Conservation (phyloP, 495 filamentous ascomycete genomes). For the Neurospora sp. region DNA sequence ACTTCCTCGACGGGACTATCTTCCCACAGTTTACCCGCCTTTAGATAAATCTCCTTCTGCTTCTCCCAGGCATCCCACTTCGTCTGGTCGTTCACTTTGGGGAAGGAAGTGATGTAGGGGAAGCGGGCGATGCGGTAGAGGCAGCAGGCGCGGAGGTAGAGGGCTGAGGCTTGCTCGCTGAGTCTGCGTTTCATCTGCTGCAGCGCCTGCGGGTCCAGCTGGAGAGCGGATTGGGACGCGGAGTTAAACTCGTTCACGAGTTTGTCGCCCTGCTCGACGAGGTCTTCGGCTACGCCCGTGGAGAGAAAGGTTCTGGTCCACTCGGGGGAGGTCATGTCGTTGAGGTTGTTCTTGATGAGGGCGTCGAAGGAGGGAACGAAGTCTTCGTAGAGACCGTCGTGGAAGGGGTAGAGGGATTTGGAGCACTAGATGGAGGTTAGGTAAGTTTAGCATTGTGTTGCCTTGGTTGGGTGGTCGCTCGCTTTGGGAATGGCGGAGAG, state of each 20-base stretch:
- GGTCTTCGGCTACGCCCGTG: slow-evolving; percentile 32
- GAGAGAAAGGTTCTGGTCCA: slow-evolving; percentile 57
- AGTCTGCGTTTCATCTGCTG: not conserved
- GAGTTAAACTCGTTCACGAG: slow-evolving; percentile 26
- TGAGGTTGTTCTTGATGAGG: slow-evolving; percentile 49
- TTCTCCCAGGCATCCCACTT: slow-evolving; percentile 56
- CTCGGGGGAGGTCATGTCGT: slow-evolving; percentile 51
- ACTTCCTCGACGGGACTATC: slow-evolving; percentile 44
- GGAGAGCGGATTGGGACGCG: too few species aligned
- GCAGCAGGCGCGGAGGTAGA: slow-evolving; percentile 61
- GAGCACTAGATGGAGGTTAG: slow-evolving; percentile 30
- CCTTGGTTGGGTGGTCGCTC: not conserved
- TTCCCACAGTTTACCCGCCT: slow-evolving; percentile 46
- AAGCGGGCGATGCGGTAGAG: slow-evolving; percentile 68
- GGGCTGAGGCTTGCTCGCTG: slow-evolving; percentile 40
- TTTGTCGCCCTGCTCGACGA: slow-evolving; percentile 39
- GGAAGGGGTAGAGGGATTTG: slow-evolving; percentile 67
- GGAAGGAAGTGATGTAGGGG: slow-evolving; percentile 49
- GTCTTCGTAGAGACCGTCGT: slow-evolving; percentile 59
- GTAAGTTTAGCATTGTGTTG: not conserved
- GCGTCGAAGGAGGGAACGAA: slow-evolving; percentile 62
- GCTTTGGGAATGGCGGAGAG: not conserved
- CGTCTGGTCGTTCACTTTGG: slow-evolving; percentile 24
- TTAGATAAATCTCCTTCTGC: slow-evolving; percentile 55
- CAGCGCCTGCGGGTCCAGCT: too few species aligned